A percentile compares a stretch with the other conserved stretches of the same genome.
These are phyloP conservation scores for Globisporangium middletonii DNA, from an alignment of 352 stramenopile species.

Conservation along the genomic window DNA sequence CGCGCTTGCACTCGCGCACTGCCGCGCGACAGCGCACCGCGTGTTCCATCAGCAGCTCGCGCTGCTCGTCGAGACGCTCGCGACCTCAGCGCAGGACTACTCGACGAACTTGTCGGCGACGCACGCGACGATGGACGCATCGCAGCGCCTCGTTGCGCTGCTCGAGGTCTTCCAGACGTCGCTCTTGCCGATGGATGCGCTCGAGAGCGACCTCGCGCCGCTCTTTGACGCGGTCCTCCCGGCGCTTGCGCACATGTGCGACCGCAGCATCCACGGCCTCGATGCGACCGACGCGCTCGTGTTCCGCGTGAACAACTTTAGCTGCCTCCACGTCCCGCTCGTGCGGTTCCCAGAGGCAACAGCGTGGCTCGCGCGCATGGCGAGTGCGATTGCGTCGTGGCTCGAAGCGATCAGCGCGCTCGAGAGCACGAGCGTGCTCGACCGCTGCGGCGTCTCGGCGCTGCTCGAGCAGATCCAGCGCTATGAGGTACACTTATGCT, in stretches of 20 bases:
- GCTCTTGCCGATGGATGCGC: slow-evolving; percentile 42
- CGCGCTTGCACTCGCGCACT: slow-evolving; percentile 28
- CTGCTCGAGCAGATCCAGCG: slow-evolving; percentile 35
- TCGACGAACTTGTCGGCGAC: slow-evolving; percentile 53
- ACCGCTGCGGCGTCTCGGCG: slow-evolving; percentile 31
- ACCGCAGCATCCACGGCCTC: slow-evolving; percentile 28
- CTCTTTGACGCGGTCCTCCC: slow-evolving; percentile 48
- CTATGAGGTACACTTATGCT: slow-evolving; percentile 18
- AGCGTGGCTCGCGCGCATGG: slow-evolving; percentile 29
- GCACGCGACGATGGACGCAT: slow-evolving; percentile 47
- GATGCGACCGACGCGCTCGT: slow-evolving; percentile 48
- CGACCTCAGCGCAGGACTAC: slow-evolving; percentile 45
- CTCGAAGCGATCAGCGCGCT: slow-evolving; percentile 39
- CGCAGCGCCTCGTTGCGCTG: slow-evolving; percentile 45
- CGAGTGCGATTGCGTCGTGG: slow-evolving; percentile 27
- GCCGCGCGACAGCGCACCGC: slow-evolving; percentile 29
- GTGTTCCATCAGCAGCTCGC: slow-evolving; percentile 53
- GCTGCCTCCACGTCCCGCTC: slow-evolving; percentile 44
- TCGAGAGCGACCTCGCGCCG: slow-evolving; percentile 38
- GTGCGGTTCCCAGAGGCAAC: slow-evolving; percentile 35
- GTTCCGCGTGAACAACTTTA: slow-evolving; percentile 73
- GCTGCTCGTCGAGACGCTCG: slow-evolving; percentile 38
- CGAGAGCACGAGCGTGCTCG: slow-evolving; percentile 35
- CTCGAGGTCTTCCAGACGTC: slow-evolving; percentile 60
- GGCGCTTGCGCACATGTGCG: slow-evolving; percentile 45